A percentile compares a stretch with the other conserved stretches of the same genome.
phyloP scores from a whole-genome alignment of 2,329 filamentous ascomycete genomes.

The Cladosporium sp. region DNA sequence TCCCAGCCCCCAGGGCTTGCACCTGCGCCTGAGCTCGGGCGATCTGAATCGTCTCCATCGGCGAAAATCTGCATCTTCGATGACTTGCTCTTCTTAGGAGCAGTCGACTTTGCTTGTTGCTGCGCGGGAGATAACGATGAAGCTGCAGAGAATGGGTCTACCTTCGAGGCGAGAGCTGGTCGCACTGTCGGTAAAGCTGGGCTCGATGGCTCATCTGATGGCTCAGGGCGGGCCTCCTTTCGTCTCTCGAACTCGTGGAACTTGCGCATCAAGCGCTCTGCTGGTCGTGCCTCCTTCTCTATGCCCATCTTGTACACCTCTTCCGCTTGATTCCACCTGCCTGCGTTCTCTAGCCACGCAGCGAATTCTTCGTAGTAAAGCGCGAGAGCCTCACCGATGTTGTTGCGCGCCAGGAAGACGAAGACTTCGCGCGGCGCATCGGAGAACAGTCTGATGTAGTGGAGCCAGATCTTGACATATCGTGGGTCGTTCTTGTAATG shows the following conservation, averaged over 20 bases:
- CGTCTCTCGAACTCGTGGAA: slow-evolving; percentile 88
- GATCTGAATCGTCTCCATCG: slow-evolving; percentile 54
- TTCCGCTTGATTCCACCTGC: slow-evolving; percentile 83
- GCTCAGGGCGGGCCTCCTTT: slow-evolving; percentile 62
- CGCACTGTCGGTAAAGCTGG: slow-evolving; percentile 81
- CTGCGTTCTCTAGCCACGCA: slow-evolving; percentile 80
- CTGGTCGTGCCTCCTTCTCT: slow-evolving; percentile 79
- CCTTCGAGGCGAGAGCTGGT: slow-evolving; percentile 78
- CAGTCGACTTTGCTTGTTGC: slow-evolving; percentile 43
- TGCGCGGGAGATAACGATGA: slow-evolving; percentile 46
- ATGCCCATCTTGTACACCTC: slow-evolving; percentile 91
- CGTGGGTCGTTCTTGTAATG: slow-evolving; percentile 95
- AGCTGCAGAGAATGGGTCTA: slow-evolving; percentile 68
- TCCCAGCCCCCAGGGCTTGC: slow-evolving; percentile 76
- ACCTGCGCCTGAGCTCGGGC: slow-evolving; percentile 49
- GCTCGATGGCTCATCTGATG: slow-evolving; percentile 66
- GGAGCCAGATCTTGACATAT: slow-evolving; percentile 89
- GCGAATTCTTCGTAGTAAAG: slow-evolving; percentile 98
- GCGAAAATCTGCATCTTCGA: slow-evolving; percentile 90
- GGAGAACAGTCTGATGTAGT: slow-evolving; percentile 89
- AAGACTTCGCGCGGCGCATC: slow-evolving; percentile 92
- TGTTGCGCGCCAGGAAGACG: slow-evolving; percentile 83
- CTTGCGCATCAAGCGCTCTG: slow-evolving; percentile 77
- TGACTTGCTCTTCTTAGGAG: slow-evolving; percentile 62
- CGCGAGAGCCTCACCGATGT: slow-evolving; percentile 80